Percentiles rank a stretch among this genome's conserved stretches.
These are phyloP conservation scores for Ceratocystis cacaofunesta DNA, from an alignment of 2,329 filamentous ascomycete genomes.

Conservation along the genomic window DNA sequence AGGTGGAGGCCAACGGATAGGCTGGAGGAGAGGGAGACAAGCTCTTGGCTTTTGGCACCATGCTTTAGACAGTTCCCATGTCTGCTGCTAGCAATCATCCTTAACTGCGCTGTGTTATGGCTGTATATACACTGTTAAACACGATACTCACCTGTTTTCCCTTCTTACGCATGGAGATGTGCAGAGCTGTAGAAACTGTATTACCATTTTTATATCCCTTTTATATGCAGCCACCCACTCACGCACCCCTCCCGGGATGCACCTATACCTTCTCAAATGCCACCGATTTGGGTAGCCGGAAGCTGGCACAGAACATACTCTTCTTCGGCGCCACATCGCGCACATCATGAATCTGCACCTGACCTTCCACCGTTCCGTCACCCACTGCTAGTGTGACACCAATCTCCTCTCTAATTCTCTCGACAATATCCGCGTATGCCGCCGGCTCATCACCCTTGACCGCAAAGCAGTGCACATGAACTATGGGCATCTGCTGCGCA, in stretches of 20 bases:
- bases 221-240: neutral
- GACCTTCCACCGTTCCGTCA: conserved; percentile 32
- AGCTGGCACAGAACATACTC: conserved; percentile 91
- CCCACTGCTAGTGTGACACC: conserved; percentile 27
- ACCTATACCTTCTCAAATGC: conserved; percentile 45
- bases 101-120: no score
- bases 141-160: neutral
- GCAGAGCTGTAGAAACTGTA: neutral
- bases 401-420: conserved; percentile 30
- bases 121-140: neutral
- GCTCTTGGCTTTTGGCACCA: no score
- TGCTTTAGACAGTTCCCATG: no score
- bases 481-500: conserved; percentile 50
- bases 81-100: no score
- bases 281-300: conserved; percentile 67
- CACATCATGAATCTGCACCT: conserved; percentile 51
- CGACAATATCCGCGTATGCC: conserved; percentile 36
- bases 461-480: conserved; percentile 93
- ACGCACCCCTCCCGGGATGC: neutral
- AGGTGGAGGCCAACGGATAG: no score
- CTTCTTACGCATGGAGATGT: neutral
- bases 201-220: neutral
- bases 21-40: no score
- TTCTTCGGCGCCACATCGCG: conserved; percentile 86
- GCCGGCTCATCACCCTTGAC: conserved; percentile 58